phyloP scores from a whole-genome alignment of 2,329 filamentous ascomycete species.

The Botrytis hyacinthi region DNA sequence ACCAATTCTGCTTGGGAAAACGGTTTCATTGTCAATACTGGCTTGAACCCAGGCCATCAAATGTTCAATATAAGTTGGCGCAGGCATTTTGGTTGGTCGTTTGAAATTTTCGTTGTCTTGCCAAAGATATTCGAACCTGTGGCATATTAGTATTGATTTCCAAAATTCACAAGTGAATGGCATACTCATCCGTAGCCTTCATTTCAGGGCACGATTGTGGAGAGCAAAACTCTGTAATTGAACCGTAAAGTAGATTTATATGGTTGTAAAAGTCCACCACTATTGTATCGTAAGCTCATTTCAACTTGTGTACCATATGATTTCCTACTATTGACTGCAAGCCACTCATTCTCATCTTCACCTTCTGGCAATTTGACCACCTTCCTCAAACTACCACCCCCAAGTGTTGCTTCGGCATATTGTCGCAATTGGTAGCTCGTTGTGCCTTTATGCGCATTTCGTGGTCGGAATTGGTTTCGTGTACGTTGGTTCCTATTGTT shows the following conservation, averaged over 20 bases:
- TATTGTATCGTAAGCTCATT: conserved; percentile 44
- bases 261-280: conserved; percentile 99
- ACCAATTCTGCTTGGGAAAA: conserved; percentile 94
- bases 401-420: conserved; percentile 95
- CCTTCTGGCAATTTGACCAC: conserved; percentile 96
- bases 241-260: conserved; percentile 97
- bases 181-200: conserved; percentile 99
- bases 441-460: conserved; percentile 79
- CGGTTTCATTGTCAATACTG: conserved; percentile 91
- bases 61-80: conserved; percentile 96
- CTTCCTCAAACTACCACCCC: conserved; percentile 90
- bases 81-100: conserved; percentile 95
- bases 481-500: conserved; percentile 74
- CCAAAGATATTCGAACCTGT: conserved; percentile 96
- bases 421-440: conserved; percentile 92
- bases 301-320: background rate
- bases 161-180: background rate
- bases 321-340: conserved; percentile 86
- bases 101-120: conserved; percentile 94
- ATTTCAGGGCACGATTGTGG: conserved; percentile 97
- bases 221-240: conserved; percentile 98
- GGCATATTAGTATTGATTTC: conserved; percentile 19
- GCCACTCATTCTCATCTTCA: conserved; percentile 96
- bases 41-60: conserved; percentile 95
- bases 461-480: conserved; percentile 87